A percentile compares a stretch with the other conserved stretches of the same genome.
phyloP scores from a whole-genome alignment of 2,329 filamentous ascomycete genomes.

The Fusarium sp. region DNA sequence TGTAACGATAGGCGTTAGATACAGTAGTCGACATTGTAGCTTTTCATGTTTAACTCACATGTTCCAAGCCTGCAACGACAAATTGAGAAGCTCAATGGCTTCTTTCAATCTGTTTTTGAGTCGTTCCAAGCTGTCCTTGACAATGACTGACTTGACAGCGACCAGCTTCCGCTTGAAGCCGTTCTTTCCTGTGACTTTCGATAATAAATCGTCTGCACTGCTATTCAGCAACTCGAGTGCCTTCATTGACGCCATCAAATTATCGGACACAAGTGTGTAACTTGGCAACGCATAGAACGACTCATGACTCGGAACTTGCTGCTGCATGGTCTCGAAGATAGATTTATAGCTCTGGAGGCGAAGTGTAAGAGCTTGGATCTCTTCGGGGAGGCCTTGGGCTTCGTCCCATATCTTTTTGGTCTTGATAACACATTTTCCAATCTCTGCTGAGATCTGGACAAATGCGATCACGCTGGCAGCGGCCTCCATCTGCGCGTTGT shows the following conservation, averaged over 20 bases:
- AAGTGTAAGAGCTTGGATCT: slow-evolving; percentile 36
- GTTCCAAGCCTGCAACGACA: slow-evolving; percentile 33
- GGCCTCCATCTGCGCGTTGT: slow-evolving; percentile 25
- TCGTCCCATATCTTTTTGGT: slow-evolving; percentile 42
- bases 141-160: slow-evolving; percentile 33
- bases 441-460: slow-evolving; percentile 35
- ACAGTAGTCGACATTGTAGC: background rate
- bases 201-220: slow-evolving; percentile 29
- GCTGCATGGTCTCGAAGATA: slow-evolving; percentile 32
- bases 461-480: slow-evolving; percentile 43
- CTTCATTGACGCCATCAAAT: slow-evolving; percentile 16
- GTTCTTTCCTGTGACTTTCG: slow-evolving; percentile 24
- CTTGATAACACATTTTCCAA: slow-evolving; percentile 38
- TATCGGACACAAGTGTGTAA: slow-evolving; percentile 5
- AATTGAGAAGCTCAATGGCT: slow-evolving; percentile 27
- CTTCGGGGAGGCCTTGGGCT: slow-evolving; percentile 39
- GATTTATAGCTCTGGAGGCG: slow-evolving; percentile 26
- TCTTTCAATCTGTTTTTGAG: slow-evolving; percentile 30
- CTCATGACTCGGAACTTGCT: slow-evolving; percentile 21
- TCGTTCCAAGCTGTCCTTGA: slow-evolving; percentile 31
- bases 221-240: slow-evolving; percentile 27
- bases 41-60: slow-evolving; percentile 29
- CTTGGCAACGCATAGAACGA: background rate
- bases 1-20: slow-evolving; percentile 5
- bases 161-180: slow-evolving; percentile 30